phyloP scores from a whole-genome alignment of 1,139 yeast species.

The Hansenula anomala region DNA sequence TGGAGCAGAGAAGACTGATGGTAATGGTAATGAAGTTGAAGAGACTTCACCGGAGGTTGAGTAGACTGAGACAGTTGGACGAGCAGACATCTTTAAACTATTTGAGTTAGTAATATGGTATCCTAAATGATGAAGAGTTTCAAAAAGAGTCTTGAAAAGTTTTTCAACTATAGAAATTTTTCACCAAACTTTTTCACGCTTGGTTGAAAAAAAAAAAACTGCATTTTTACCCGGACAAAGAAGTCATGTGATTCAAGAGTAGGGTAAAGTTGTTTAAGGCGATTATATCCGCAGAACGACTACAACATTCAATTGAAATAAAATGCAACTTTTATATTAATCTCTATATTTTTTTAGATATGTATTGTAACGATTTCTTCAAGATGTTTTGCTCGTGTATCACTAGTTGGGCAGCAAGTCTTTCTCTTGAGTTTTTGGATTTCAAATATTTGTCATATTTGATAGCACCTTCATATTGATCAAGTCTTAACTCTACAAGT shows the following conservation, averaged over 20 bases:
- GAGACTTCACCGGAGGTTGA: conserved; percentile 86
- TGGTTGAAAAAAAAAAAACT: not conserved
- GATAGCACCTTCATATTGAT: conserved; percentile 8
- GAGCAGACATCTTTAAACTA: conserved; percentile 31
- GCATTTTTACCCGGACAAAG: not conserved
- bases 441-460: conserved; percentile 9
- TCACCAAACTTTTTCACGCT: not conserved
- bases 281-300: not conserved
- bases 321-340: not conserved
- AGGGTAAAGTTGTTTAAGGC: not conserved
- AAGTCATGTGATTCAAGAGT: too few relatives aligned
- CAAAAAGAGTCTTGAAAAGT: not conserved
- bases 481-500: conserved; percentile 11
- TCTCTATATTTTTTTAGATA: conserved; percentile 9
- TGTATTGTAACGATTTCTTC: conserved; percentile 7
- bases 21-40: conserved; percentile 82
- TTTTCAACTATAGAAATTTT: not conserved
- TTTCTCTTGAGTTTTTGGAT: conserved; percentile 11
- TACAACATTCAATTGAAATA: not conserved
- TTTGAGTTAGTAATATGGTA: conserved; percentile 2
- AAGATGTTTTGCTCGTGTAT: conserved; percentile 13
- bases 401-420: conserved; percentile 14
- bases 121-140: not conserved
- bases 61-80: conserved; percentile 97
- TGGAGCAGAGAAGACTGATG: conserved; percentile 99